Evolutionary conservation across 257 asterid species (phyloP).

Genomic region (Nicotiana benthamiana): DNA sequence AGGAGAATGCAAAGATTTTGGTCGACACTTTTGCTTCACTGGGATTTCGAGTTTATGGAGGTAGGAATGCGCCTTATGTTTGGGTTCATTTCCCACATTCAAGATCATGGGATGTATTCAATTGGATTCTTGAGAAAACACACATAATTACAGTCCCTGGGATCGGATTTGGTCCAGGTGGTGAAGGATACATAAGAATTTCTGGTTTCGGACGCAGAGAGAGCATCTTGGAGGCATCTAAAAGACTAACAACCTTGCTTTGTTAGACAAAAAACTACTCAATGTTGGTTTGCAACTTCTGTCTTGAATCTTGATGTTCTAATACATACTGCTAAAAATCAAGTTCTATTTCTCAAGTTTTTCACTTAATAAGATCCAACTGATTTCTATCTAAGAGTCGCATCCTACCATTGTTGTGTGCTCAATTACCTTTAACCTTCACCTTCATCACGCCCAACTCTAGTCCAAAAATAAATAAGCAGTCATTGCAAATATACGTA

Average conservation of each 20-base stretch:
- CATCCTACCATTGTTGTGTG: neutral
- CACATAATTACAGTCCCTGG: constrained; percentile 84
- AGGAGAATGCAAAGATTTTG: constrained; percentile 60
- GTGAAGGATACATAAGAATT: constrained; percentile 72
- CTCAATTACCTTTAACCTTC: neutral
- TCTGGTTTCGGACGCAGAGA: constrained; percentile 78
- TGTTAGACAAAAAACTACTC: neutral
- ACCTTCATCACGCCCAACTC: too few relatives aligned
- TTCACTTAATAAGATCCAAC: neutral
- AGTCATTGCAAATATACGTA: too few relatives aligned
- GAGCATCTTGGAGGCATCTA: constrained; percentile 60
- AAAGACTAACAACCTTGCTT: constrained; percentile 27
- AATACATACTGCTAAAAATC: neutral
- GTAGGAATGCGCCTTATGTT: constrained; percentile 75
- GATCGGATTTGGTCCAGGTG: constrained; percentile 88
- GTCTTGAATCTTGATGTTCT: too few relatives aligned
- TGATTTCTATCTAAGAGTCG: neutral
- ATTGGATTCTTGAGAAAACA: constrained; percentile 62
- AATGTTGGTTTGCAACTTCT: neutral
- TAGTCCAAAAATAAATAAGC: too few relatives aligned
- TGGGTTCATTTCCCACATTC: constrained; percentile 93
- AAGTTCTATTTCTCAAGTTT: neutral
- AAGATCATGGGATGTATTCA: constrained; percentile 74
- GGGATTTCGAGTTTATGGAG: constrained; percentile 63
- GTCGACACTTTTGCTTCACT: constrained; percentile 57